phyloP scores from a whole-genome alignment of 805 yeast genomes.

The Candida oleophila region DNA sequence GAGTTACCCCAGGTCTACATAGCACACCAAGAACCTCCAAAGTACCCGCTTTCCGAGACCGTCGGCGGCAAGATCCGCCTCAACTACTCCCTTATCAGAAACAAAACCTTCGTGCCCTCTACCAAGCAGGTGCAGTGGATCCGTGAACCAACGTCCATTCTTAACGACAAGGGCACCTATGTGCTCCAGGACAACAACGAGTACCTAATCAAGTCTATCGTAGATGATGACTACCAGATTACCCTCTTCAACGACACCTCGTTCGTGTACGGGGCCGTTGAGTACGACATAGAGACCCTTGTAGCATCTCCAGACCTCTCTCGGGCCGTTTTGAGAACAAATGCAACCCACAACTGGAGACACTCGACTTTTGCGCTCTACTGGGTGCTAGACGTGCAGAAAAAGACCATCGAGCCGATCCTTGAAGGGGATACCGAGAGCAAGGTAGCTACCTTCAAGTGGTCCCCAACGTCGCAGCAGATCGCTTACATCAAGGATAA shows the following conservation, averaged over 20 bases:
- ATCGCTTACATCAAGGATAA: constrained; percentile 57
- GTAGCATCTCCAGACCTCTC: constrained; percentile 67
- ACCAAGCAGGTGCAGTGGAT: constrained; percentile 71
- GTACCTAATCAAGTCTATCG: constrained; percentile 55
- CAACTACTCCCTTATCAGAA: constrained; percentile 11
- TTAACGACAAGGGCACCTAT: constrained; percentile 66
- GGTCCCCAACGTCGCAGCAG: constrained; percentile 60
- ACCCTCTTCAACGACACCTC: constrained; percentile 49
- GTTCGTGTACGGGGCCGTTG: constrained; percentile 38
- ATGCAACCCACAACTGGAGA: constrained; percentile 65
- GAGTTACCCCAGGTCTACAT: no score
- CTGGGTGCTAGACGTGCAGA: constrained; percentile 57
- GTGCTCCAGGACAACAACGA: constrained; percentile 39
- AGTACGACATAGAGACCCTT: constrained; percentile 50
- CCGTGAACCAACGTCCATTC: constrained; percentile 44
- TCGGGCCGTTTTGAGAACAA: constrained; percentile 58
- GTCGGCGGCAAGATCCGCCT: constrained; percentile 16
- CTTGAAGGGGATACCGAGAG: constrained; percentile 9
- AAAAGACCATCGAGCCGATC: constrained; percentile 26
- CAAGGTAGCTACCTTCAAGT: constrained; percentile 51
- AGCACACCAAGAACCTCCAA: no score
- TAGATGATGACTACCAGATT: constrained; percentile 43
- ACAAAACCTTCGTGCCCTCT: constrained; percentile 55
- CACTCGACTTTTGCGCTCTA: constrained; percentile 63
- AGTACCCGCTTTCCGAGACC: not conserved